These are phyloP conservation scores for Penicillium taxi DNA, from an alignment of 495 filamentous ascomycete species.

Conservation along the genomic window DNA sequence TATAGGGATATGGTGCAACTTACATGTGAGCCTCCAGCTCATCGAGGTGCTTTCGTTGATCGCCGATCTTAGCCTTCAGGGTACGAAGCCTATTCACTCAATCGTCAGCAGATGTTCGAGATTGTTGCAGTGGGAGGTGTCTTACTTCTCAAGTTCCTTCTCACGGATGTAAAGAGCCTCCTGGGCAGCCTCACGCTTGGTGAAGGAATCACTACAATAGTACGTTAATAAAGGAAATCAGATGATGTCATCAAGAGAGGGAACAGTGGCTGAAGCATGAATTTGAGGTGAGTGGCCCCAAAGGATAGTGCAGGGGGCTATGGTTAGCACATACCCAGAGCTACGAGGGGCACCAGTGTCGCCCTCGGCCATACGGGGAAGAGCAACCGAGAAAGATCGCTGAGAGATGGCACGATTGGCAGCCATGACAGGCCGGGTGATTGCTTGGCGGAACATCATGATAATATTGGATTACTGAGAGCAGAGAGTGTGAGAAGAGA, in stretches of 20 bases:
- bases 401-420: slow-evolving; percentile 41
- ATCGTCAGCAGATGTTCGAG: not conserved
- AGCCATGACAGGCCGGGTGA: slow-evolving; percentile 50
- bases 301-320: slow-evolving; percentile 1
- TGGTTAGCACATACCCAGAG: slow-evolving; percentile 23
- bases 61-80: slow-evolving; percentile 68
- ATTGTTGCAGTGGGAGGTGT: slow-evolving; percentile 4
- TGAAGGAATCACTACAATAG: slow-evolving; percentile 69
- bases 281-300: not conserved
- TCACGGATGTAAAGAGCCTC: slow-evolving; percentile 77
- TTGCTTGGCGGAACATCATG: slow-evolving; percentile 60
- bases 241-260: slow-evolving; percentile 13
- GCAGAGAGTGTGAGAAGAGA: slow-evolving; percentile 1
- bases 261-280: not conserved
- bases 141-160: slow-evolving; percentile 77
- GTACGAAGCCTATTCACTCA: slow-evolving; percentile 37
- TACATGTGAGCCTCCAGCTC: slow-evolving; percentile 81
- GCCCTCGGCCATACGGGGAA: slow-evolving; percentile 55
- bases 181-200: slow-evolving; percentile 76
- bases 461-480: slow-evolving; percentile 7
- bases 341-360: slow-evolving; percentile 58
- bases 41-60: slow-evolving; percentile 74
- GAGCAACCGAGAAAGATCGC: slow-evolving; percentile 56
- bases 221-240: slow-evolving; percentile 8
- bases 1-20: not conserved